Evolutionary conservation across 176 grass and related monocot species (phyloP).

Genomic region (Bolboschoenus planiculmis): DNA sequence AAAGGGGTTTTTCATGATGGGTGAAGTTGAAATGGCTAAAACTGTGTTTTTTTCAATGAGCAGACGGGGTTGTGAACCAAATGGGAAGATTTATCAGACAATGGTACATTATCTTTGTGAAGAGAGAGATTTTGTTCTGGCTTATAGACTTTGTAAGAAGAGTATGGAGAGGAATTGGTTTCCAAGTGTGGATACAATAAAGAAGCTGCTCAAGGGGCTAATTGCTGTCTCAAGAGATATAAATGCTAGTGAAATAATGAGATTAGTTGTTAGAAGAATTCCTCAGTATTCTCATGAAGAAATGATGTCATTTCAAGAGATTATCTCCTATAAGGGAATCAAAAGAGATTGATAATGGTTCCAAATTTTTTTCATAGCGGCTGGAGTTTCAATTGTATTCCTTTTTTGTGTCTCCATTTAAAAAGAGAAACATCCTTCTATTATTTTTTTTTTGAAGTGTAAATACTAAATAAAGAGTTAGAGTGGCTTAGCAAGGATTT

Average conservation of each 20-base stretch:
- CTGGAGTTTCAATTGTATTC: not conserved
- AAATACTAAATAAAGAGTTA: not conserved
- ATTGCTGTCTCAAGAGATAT: slow-evolving; percentile 51
- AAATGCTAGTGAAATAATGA: slow-evolving; percentile 70
- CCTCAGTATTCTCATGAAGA: slow-evolving; percentile 54
- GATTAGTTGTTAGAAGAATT: slow-evolving; percentile 45
- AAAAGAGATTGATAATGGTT: slow-evolving; percentile 25
- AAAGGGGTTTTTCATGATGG: slow-evolving; percentile 86
- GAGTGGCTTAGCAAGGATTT: not conserved
- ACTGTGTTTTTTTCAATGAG: slow-evolving; percentile 59
- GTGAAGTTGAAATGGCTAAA: slow-evolving; percentile 72
- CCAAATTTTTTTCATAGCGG: not conserved
- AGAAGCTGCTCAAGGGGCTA: slow-evolving; percentile 63
- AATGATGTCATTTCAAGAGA: slow-evolving; percentile 44
- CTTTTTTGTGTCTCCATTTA: not conserved
- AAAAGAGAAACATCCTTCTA: not conserved
- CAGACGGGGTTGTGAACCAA: slow-evolving; percentile 70
- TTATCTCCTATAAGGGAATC: slow-evolving; percentile 37
- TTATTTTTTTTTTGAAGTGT: not conserved
- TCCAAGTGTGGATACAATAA: slow-evolving; percentile 48
- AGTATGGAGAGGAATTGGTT: slow-evolving; percentile 88
- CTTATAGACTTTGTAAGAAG: slow-evolving; percentile 71
- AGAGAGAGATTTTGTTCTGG: slow-evolving; percentile 53
- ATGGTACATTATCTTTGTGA: slow-evolving; percentile 94
- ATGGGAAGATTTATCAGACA: slow-evolving; percentile 76